Evolutionary conservation across 1,284 basidiomycete genomes (phyloP), one percentile per base, ranked within the genome.

Genomic region (Cutaneotrichosporon dermatis): DNA sequence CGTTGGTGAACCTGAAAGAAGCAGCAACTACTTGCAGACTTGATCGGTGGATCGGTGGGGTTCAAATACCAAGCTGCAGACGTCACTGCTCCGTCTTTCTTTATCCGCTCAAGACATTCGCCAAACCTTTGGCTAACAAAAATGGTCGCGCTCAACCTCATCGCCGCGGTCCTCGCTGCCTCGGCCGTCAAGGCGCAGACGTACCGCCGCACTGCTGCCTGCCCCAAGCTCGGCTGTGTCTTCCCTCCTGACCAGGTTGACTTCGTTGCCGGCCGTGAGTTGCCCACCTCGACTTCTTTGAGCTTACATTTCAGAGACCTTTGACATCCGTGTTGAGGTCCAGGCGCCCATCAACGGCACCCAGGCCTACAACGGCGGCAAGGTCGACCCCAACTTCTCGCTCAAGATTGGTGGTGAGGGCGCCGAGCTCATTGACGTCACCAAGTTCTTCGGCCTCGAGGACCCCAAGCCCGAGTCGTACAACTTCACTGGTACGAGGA

Each of bases 271-370:
- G 75, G 73, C 41, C 72, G 67, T 66, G 55, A 60, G 66, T 68
- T n/a, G 35, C 7, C n/a, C 11, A 13, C 4, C 34, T 40, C 4
- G 25, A 15, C 34, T n/a, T 51, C 25, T 25, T 25, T 25, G 25
- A 36, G 33, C 52, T 43, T 35, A 49, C 12, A 11, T 6, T 12
- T 35, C 58, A 67, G 69, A 73, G 57, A 66, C 69, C 4, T 75
- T 76, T 52, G 75, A 76, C 65, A 73, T 76, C 59, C 69, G 73
- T 11, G 57, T 71, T 43, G 73, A 79, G 66, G 73, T 79, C 6
- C 79, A 80, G 60, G 79, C 79, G 1, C 79, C 79, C 8, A 67
- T 74, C 11, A 79, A 79, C 63, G 79, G 79, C 25, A 66, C 75
- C 3, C 70, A 76, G 60, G 73, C 79, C 1, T 79, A 69, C 67